Evolutionary conservation across 805 yeast genomes (phyloP), one percentile per base, ranked within the genome.

Genomic region (Brettanomyces bruxellensis): DNA sequence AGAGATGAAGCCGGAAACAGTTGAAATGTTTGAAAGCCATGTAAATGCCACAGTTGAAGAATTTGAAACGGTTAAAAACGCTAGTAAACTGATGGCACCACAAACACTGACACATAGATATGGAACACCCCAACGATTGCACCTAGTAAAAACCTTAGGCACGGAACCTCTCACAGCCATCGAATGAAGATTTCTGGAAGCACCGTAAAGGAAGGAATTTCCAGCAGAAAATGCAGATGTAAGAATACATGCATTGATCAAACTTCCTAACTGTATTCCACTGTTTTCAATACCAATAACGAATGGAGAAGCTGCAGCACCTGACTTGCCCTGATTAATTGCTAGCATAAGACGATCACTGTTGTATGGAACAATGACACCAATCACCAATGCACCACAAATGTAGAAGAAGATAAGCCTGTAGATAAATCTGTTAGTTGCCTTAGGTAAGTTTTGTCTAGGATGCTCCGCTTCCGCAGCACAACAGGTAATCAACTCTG

Each of bases 281-380:
- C 87, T 85, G 53, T 72, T 74, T 56, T 78, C 78, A 57, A 87
- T 82, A 46, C 95, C 95, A 60, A 86, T 81, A 45, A 86, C 91
- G 57, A 85, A 88, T 34, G 96, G 96, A 13, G 95, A 84, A 22
- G 91, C 91, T 41, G 82, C 77, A 4, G 95, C 93, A 51, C 79
- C 77, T 12, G 68, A 54, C 12, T 61, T 50, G 53, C 80, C 82
- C 35, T 68, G 65, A n/a, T 66, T 69, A 54, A 75, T 62, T 14
- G 76, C 76, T 41, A 53, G 54, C 53, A 75, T 64, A 44, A 73
- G 64, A 48, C 68, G 59, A 38, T 58, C 59, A 54, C 72, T 74
- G 34, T 61, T 65, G 18, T 65, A 64, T 40, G 69, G 61, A 44
- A 72, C 79, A 55, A 74, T 67, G 69, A 73, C 70, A 49, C 80